Base-by-base conservation (phyloP, 768 basidiomycete genomes). In the Tylopilus felleus region DNA sequence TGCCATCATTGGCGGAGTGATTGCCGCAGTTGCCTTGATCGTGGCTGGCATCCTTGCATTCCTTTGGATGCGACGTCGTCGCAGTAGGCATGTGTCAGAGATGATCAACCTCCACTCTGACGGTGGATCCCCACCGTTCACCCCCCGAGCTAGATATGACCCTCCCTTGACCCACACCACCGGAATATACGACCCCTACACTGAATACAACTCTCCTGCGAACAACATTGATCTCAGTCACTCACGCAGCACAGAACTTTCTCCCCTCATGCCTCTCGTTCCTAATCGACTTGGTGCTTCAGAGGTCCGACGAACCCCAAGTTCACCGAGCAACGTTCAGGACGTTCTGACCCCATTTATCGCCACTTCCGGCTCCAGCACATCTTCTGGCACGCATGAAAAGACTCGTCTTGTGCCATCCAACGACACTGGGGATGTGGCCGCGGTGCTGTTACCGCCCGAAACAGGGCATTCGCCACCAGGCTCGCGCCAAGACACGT, bases 1-100 rank as follows among this genome's bases (percentile, higher is more conserved):
- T 1, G 47, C 53, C 23, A 57, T 66, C 51, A 19, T 59, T 0
- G 62, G 62, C 12, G 51, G 56, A 19, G 61, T 57, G 23, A 36
- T 65, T 13, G 58, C 39, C 17, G 42, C 21, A 8, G 22, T 61
- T 16, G 42, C 53, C 9, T 23, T 63, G 27, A 33, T 64, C 29
- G n/a, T 49, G 8, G 14, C 14, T 4, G 52, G 54, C 23, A 10
- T 51, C 22, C 27, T 61, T 13, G 55, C 23, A 16, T 47, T 53
- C 25, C 13, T 61, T 12, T 64, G 52, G 50, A 45, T 56, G 5
- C 60, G 56, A 16, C 51, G 58, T 7, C 58, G 49, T 16, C 52
- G 51, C 2, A 16, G 17, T 25, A 21, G 43, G 16, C 57, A 27
- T 22, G 1, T 14, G 1, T 28, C 42, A 12, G 56, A 53, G n/a